Base-by-base conservation (phyloP, 768 basidiomycete species). In the Boletus sensibilis region DNA sequence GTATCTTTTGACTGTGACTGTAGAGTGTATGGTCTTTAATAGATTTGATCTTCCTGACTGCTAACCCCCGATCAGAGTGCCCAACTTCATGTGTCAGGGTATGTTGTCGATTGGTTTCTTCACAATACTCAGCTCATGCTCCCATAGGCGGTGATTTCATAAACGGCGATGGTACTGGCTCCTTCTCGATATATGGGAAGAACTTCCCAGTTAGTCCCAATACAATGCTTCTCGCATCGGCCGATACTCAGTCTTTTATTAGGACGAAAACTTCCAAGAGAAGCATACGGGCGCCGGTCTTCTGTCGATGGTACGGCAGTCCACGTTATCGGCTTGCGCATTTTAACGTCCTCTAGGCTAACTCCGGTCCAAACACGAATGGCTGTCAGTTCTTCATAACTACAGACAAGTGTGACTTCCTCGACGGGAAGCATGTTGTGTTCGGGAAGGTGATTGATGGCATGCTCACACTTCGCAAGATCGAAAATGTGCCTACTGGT, bases 371-470 rank as follows among this genome's bases (percentile, higher is more conserved):
- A 3, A 88, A 92, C 66, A 95, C 94, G 14, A 98, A 98, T 61
- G 96, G 95, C 3, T 95, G 92, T 71, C 94, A 93, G 84, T 99
- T 98, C 78, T 99, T 99, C 79, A 87, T 99, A 68, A 99, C 97
- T 0, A 94, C 92, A 2, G 92, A 86, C 10, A 89, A 91, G 63
- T 96, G 95, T 60, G 92, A 95, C 59, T 98, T 98, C 74, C 82
- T 99, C 42, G 95, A 99, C 68, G 92, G 86, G 61, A 93, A 95
- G 71, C 94, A 96, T 68, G 89, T 94, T 63, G 93, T 95, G 2
- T 97, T 97, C 64, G 94, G 94, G 7, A 86, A 82, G 61, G 90
- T 96, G 35, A 83, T 92, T 59, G 92, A 97, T 55, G 93, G 93
- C 25, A 92, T 98, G 89, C 83, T 99, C 56, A 96, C 94, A 4